phyloP scores from a whole-genome alignment of 176 grass and related monocot genomes.

The Thalia dealbata region DNA sequence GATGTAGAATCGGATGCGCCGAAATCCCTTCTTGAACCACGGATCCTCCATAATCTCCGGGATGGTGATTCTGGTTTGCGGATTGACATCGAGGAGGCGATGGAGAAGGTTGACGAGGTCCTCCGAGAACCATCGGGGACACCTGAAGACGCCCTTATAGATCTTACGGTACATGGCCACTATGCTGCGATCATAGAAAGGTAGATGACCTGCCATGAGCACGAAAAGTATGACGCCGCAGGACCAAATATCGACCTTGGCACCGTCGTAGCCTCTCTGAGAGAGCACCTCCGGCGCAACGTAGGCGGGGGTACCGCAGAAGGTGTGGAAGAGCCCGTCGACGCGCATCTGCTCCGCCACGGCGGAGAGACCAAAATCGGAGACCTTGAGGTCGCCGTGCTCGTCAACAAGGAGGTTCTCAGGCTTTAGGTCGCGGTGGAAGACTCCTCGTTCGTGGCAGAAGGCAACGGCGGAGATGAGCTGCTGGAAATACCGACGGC shows the following conservation, averaged over 20 bases:
- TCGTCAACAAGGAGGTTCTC: conserved; percentile 93
- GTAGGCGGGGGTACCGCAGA: conserved; percentile 91
- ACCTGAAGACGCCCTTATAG: conserved; percentile 81
- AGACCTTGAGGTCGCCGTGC: conserved; percentile 85
- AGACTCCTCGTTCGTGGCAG: conserved; percentile 90
- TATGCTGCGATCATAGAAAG: conserved; percentile 90
- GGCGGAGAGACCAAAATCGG: conserved; percentile 87
- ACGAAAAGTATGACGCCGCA: conserved; percentile 91
- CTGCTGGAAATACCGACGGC: conserved; percentile 83
- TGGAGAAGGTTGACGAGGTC: conserved; percentile 48
- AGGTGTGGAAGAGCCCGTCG: conserved; percentile 95
- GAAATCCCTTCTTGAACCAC: conserved; percentile 92
- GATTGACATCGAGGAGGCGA: conserved; percentile 67
- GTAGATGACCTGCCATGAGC: conserved; percentile 89
- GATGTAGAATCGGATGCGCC: conserved; percentile 69
- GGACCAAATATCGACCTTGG: conserved; percentile 88
- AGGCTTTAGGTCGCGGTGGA: conserved; percentile 95
- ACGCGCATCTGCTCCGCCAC: conserved; percentile 76
- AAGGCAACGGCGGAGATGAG: conserved; percentile 81
- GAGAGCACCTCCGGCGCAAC: conserved; percentile 87
- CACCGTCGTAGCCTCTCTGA: conserved; percentile 74
- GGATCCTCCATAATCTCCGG: conserved; percentile 74
- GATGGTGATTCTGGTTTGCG: conserved; percentile 66
- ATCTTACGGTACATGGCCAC: conserved; percentile 97
- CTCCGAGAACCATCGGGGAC: conserved; percentile 83